Evolutionary conservation across 2,329 filamentous ascomycete species (phyloP), one percentile per base, ranked within the genome.

Genomic region (Fusarium udum): DNA sequence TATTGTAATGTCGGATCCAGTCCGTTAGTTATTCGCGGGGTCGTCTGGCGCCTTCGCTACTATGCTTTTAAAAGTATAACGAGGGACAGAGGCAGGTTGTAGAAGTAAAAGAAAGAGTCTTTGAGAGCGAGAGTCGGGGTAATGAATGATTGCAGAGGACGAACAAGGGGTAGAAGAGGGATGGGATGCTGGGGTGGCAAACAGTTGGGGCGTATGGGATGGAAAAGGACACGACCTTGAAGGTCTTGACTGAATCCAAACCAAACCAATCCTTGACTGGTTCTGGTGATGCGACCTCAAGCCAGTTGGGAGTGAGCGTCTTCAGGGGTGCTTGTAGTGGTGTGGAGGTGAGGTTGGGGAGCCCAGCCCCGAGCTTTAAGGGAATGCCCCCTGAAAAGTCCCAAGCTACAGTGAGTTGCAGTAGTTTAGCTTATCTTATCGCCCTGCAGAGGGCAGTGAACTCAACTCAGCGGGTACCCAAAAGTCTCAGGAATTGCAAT

Each of bases 111-210:
- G 39, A 66, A 48, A 48, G 40, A 64, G 24, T 34, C 15, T 10
- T 49, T 53, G 61, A 56, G 63, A 69, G 75, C 75, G 75, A 77
- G 67, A 63, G 73, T 72, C 69, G 69, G 69, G 72, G 61, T 78
- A 77, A 76, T 76, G 74, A 77, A 77, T 71, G 65, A 72, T 75
- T 72, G 48, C 42, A 40, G 20, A 64, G 43, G 13, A 56, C 24
- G 42, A 69, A 39, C 75, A 77, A 76, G 70, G 73, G 74, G 75
- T 65, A 75, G 64, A 36, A 69, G 51, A 60, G 56, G 68, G 69
- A 77, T 71, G 65, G 65, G 65, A 75, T 63, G 69, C 63, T 69
- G 65, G 70, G 72, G 72, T 78, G 76, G 76, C 76, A 61, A 78
- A 77, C 61, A 70, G 57, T 62, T 67, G 75, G 75, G 75, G 66